phyloP scores from a whole-genome alignment of 2,329 filamentous ascomycete genomes.

The Aspergillus terreus region DNA sequence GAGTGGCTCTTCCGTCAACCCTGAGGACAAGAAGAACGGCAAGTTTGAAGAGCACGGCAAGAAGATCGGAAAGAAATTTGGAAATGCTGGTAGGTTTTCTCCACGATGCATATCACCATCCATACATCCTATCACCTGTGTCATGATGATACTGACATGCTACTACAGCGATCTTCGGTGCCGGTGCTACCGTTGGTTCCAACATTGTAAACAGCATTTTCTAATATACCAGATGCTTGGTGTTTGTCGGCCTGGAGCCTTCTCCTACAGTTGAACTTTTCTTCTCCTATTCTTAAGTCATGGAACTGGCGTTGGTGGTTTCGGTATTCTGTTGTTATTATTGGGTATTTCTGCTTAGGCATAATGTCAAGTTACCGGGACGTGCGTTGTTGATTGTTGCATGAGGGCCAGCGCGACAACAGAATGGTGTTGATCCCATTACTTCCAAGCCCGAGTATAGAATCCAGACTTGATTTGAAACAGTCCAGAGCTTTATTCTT shows the following conservation, averaged over 20 bases:
- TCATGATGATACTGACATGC: constrained; percentile 7
- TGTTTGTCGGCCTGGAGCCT: too few relatives aligned
- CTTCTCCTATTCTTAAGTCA: constrained; percentile 16
- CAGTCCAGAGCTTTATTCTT: background rate
- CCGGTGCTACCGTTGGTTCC: constrained; percentile 83
- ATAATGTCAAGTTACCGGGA: background rate
- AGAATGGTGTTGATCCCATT: background rate
- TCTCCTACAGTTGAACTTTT: background rate
- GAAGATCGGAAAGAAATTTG: constrained; percentile 95
- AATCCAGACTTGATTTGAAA: too few relatives aligned
- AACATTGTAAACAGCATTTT: constrained; percentile 92
- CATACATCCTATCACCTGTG: background rate
- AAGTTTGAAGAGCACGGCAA: constrained; percentile 76
- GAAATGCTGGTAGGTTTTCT: constrained; percentile 55
- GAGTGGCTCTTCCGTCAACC: constrained; percentile 41
- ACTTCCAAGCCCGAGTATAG: too few relatives aligned
- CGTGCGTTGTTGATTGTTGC: background rate
- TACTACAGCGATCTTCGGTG: constrained; percentile 77
- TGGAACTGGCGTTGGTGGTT: constrained; percentile 33
- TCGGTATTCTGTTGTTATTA: constrained; percentile 7
- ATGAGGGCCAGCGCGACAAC: background rate
- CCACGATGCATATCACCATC: background rate
- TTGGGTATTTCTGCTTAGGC: background rate
- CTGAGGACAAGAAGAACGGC: constrained; percentile 45
- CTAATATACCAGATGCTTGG: constrained; percentile 40